Evolutionary conservation across 257 asterid species (phyloP), one percentile per base, ranked within the genome.

Genomic region (Rehmannia glutinosa): DNA sequence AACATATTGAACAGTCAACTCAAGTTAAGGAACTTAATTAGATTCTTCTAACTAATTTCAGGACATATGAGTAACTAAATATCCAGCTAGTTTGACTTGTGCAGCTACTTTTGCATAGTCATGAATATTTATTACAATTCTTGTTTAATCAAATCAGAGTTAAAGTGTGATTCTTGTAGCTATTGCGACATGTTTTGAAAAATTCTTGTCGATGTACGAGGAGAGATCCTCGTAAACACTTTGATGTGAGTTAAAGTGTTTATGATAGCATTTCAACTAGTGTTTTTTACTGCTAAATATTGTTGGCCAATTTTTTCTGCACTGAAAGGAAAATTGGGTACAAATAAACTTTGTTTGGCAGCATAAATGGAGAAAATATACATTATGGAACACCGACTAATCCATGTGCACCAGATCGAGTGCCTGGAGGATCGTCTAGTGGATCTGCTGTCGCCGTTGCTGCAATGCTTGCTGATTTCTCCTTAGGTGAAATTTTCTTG

Each of bases 381-480:
- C 98, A 90, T 69, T 86, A 86, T 12, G 97, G 97, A 35, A 92
- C 98, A 49, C 96, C 98, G 30, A 57, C 66, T 13, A 90, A 92
- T 78, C 97, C 97, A 21, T 76, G 86, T 76, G 92, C 97, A 24
- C 69, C 81, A 52, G 96, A 92, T 66, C 70, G 97, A 64, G 89
- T 92, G 69, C 98, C 98, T 21, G 98, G 98, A 66, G 97, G 98
- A 38, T 92, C 98, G 19, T 92, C 98, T 24, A 92, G 97, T 70
- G 98, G 98, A 62, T 90, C 98, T 54, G 98, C 98, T 10, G 97
- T 87, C 19, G 90, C 95, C 2, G 98, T 92, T 73, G 96, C 83
- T 46, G 90, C 95, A 47, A 71, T 11, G 65, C 83, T 84, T 64
- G 87, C 81, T 1, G 95, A 92, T 87, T 90, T 92, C 81, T 80